These are phyloP conservation scores for Colletotrichum karsti DNA, from an alignment of 2,329 filamentous ascomycete genomes.

Conservation along the genomic window DNA sequence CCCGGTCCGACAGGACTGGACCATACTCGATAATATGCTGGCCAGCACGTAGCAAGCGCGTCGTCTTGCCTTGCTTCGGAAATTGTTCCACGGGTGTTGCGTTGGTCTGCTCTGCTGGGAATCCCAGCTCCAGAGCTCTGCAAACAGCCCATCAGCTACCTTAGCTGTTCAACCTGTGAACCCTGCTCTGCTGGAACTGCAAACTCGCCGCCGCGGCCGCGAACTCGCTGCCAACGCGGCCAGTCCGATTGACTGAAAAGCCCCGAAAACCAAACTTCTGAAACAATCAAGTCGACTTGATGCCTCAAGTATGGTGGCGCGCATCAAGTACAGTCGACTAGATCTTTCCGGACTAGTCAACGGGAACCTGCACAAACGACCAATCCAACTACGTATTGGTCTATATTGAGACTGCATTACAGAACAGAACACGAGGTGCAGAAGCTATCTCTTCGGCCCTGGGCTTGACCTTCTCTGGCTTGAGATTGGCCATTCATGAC, in stretches of 20 bases:
- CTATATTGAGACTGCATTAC: conserved; percentile 40
- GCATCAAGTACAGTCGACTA: conserved; percentile 16
- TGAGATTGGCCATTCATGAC: not conserved
- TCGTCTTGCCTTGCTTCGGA: not conserved
- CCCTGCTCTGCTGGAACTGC: not conserved
- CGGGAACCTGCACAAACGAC: conserved; percentile 51
- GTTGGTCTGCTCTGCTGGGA: not conserved
- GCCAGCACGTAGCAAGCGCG: not conserved
- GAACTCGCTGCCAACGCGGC: not conserved
- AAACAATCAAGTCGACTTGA: conserved; percentile 34
- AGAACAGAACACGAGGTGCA: conserved; percentile 39
- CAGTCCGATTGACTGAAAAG: conserved; percentile 9
- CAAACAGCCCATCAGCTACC: conserved; percentile 14
- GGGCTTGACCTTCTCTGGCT: not conserved
- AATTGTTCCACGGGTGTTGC: not conserved
- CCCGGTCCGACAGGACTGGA: conserved; percentile 37
- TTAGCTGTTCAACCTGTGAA: conserved; percentile 32
- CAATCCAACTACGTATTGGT: conserved; percentile 29
- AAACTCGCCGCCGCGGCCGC: not conserved
- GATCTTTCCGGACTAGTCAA: conserved; percentile 39
- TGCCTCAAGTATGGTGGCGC: conserved; percentile 18
- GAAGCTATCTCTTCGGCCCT: not conserved
- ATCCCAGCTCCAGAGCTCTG: not conserved
- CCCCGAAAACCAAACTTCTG: conserved; percentile 34
- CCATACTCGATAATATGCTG: conserved; percentile 16